Evolutionary conservation across 2,329 filamentous ascomycete genomes (phyloP).

Genomic region (Ciborinia camelliae): DNA sequence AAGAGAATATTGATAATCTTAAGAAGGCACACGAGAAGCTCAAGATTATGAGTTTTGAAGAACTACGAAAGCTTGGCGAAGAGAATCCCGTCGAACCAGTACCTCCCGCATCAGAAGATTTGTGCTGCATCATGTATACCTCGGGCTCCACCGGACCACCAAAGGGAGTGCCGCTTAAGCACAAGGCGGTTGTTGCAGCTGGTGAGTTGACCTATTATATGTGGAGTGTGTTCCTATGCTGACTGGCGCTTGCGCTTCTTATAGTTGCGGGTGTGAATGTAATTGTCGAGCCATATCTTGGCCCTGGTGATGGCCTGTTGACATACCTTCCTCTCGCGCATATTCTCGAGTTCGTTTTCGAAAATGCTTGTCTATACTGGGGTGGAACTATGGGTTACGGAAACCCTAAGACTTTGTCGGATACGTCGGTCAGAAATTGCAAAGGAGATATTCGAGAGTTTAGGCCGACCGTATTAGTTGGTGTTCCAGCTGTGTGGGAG

Average conservation of each 20-base stretch:
- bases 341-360: constrained; percentile 92
- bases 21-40: constrained; percentile 53
- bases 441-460: constrained; percentile 91
- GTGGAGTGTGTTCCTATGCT: constrained; percentile 38
- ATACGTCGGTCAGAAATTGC: constrained; percentile 81
- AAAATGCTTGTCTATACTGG: constrained; percentile 84
- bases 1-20: constrained; percentile 49
- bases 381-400: constrained; percentile 93
- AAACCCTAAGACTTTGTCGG: constrained; percentile 81
- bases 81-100: constrained; percentile 67
- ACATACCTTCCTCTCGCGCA: constrained; percentile 93
- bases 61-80: constrained; percentile 45
- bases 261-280: constrained; percentile 74
- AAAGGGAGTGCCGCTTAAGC: constrained; percentile 83
- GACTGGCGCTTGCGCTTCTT: constrained; percentile 6
- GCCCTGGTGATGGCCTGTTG: constrained; percentile 72
- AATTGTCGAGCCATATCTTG: constrained; percentile 73
- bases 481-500: constrained; percentile 96
- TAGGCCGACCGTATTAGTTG: constrained; percentile 81
- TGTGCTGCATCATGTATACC: constrained; percentile 82
- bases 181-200: constrained; percentile 78
- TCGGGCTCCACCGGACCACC: constrained; percentile 86
- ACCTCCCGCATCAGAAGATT: constrained; percentile 69
- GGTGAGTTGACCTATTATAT: constrained; percentile 61
- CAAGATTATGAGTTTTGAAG: constrained; percentile 50